These are phyloP conservation scores for Willaertia magna DNA, from an alignment of 208 protist species.

Conservation along the genomic window DNA sequence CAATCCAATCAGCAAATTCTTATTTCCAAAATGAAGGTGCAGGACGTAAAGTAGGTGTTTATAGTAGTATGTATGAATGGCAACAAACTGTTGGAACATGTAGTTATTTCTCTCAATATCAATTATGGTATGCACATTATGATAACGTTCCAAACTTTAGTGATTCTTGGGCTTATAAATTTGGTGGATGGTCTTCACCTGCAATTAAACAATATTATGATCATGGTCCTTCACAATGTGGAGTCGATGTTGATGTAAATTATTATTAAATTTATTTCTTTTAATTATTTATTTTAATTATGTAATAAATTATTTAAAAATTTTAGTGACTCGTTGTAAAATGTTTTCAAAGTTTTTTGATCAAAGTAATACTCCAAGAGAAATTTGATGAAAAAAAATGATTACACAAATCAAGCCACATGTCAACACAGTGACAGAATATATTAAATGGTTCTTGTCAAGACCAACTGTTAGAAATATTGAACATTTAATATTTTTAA, in stretches of 20 bases:
- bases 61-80: not conserved
- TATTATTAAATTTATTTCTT: not conserved
- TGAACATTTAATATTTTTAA: no score
- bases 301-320: no score
- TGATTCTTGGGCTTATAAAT: not conserved
- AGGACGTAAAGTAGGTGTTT: not conserved
- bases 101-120: not conserved
- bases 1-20: not conserved
- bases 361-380: no score
- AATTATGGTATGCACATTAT: slow-evolving; percentile 1
- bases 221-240: not conserved
- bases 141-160: not conserved
- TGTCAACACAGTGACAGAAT: no score
- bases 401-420: no score
- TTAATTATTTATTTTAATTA: no score
- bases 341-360: no score
- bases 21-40: not conserved
- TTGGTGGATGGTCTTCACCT: not conserved
- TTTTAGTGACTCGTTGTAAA: no score
- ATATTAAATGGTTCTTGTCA: no score
- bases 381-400: no score
- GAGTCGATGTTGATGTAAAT: not conserved
- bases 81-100: not conserved
- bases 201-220: not conserved
- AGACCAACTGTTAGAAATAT: no score